Evolutionary conservation across 2,329 filamentous ascomycete genomes (phyloP).

Genomic region (Colletotrichum navitas): DNA sequence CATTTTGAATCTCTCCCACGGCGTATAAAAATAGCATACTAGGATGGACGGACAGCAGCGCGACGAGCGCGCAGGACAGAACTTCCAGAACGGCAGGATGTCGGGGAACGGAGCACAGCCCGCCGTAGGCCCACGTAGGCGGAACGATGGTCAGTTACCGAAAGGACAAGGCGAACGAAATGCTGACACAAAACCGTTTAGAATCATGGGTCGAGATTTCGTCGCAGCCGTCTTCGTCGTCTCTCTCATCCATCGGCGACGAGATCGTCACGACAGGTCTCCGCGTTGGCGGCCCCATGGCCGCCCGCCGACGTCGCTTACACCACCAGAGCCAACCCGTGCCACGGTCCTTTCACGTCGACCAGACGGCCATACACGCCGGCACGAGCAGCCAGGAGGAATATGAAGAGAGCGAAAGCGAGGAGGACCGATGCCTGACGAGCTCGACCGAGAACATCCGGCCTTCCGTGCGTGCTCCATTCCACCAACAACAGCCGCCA

Average conservation of each 20-base stretch:
- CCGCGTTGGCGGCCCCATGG: slow-evolving; percentile 76
- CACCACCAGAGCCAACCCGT: slow-evolving; percentile 50
- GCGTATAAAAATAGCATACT: slow-evolving; percentile 7
- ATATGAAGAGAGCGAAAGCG: slow-evolving; percentile 93
- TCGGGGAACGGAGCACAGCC: slow-evolving; percentile 36
- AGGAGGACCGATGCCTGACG: slow-evolving; percentile 78
- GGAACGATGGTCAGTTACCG: slow-evolving; percentile 42
- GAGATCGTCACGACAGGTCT: slow-evolving; percentile 93
- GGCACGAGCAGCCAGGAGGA: slow-evolving; percentile 88
- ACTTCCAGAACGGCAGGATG: slow-evolving; percentile 45
- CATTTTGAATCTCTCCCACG: background rate
- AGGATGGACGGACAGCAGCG: slow-evolving; percentile 41
- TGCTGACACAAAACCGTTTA: slow-evolving; percentile 52
- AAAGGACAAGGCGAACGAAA: slow-evolving; percentile 44
- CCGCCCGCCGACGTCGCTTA: slow-evolving; percentile 69
- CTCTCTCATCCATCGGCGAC: slow-evolving; percentile 85
- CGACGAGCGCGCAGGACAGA: slow-evolving; percentile 44
- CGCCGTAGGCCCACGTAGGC: slow-evolving; percentile 37
- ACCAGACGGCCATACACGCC: slow-evolving; percentile 56
- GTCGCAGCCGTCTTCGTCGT: slow-evolving; percentile 94
- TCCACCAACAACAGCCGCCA: slow-evolving; percentile 47
- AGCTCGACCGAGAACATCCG: slow-evolving; percentile 69
- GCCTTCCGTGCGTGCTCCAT: slow-evolving; percentile 47
- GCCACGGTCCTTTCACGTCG: slow-evolving; percentile 52
- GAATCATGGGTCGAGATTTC: slow-evolving; percentile 98